A percentile compares a stretch with the other conserved stretches of the same genome.
Evolutionary conservation across 108 stramenopile species (phyloP).

Genomic region (Stephanodiscus triporus): DNA sequence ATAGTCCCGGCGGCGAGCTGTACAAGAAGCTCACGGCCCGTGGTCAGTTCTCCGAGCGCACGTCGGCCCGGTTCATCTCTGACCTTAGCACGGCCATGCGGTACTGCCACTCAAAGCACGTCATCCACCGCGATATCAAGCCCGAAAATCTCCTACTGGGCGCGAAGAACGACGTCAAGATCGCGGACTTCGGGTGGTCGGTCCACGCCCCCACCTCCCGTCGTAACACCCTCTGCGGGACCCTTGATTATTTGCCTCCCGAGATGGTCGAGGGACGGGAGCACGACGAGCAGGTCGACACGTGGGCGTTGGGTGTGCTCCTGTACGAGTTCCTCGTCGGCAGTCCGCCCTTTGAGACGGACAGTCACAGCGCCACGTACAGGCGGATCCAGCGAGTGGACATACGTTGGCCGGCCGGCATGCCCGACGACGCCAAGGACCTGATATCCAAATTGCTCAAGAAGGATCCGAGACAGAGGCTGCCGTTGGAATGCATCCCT

Average conservation of each 20-base stretch:
- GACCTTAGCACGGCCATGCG: constrained; percentile 88
- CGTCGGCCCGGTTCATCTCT: constrained; percentile 86
- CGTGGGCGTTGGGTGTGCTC: constrained; percentile 95
- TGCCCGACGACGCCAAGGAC: constrained; percentile 94
- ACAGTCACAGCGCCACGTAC: constrained; percentile 92
- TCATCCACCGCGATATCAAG: constrained; percentile 99
- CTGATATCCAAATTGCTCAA: constrained; percentile 88
- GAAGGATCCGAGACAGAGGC: constrained; percentile 90
- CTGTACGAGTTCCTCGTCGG: constrained; percentile 97
- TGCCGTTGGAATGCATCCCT: constrained; percentile 82
- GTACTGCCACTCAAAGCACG: constrained; percentile 96
- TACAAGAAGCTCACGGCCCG: constrained; percentile 89
- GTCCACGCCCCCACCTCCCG: constrained; percentile 95
- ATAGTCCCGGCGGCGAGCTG: constrained; percentile 95
- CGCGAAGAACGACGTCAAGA: constrained; percentile 93
- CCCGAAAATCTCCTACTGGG: constrained; percentile 98
- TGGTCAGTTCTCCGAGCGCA: constrained; percentile 85
- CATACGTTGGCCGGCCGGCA: constrained; percentile 81
- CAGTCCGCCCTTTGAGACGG: constrained; percentile 95
- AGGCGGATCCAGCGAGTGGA: constrained; percentile 94
- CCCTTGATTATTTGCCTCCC: constrained; percentile 97
- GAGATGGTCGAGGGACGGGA: constrained; percentile 97
- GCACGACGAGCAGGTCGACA: constrained; percentile 90
- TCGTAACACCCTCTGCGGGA: constrained; percentile 97
- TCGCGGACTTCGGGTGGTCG: constrained; percentile 99